Evolutionary conservation across 2,329 filamentous ascomycete genomes (phyloP).

Genomic region (Sporothrix curviconia): DNA sequence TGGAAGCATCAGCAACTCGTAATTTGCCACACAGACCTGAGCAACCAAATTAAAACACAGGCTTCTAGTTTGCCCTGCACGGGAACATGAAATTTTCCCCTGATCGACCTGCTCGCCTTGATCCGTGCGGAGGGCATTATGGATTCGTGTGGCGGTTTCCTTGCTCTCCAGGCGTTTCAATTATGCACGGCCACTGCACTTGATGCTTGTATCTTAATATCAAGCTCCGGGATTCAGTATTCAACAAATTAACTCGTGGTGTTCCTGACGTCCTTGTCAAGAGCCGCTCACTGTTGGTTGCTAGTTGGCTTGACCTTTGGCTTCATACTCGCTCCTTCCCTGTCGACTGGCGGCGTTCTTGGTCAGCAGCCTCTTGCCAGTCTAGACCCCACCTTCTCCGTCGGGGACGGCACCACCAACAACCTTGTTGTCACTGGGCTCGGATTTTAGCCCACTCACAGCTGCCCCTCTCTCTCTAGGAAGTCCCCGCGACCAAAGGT

Average conservation of each 20-base stretch:
- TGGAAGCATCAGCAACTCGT: too few species aligned
- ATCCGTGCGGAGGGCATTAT: background rate
- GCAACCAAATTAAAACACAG: background rate
- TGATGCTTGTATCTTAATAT: too few species aligned
- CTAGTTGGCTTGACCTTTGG: background rate
- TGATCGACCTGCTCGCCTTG: background rate
- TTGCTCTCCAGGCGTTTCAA: too few species aligned
- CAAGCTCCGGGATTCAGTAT: too few species aligned
- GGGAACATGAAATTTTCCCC: background rate
- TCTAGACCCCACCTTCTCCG: conserved; percentile 11
- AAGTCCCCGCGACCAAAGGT: too few species aligned
- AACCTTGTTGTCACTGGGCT: background rate
- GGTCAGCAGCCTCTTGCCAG: background rate
- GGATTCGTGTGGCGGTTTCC: background rate
- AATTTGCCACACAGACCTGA: too few species aligned
- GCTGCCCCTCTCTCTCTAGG: too few species aligned
- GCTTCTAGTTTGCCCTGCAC: background rate
- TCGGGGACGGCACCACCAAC: conserved; percentile 9
- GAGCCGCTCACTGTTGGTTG: background rate
- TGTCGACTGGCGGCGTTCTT: background rate
- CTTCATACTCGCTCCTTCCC: background rate
- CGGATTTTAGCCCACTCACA: too few species aligned
- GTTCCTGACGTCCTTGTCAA: too few species aligned
- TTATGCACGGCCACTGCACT: too few species aligned
- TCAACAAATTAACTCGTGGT: too few species aligned